Evolutionary conservation across 352 stramenopile species (phyloP).

Genomic region (Paralagenidium karlingii): DNA sequence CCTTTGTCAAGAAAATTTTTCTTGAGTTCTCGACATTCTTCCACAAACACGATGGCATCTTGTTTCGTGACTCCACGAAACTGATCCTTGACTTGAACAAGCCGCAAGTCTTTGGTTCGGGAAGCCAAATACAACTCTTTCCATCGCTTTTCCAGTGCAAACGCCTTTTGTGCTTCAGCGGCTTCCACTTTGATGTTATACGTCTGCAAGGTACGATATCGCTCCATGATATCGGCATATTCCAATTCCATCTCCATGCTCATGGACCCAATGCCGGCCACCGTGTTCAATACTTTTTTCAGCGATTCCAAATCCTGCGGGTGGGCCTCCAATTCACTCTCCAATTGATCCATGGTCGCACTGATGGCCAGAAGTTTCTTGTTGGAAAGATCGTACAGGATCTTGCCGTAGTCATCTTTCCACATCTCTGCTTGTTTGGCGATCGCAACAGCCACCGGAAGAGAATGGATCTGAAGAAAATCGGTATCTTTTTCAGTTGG

Average conservation of each 20-base stretch:
- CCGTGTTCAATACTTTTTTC: conserved; percentile 89
- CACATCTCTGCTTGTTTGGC: conserved; percentile 88
- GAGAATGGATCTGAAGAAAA: conserved; percentile 91
- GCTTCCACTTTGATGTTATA: conserved; percentile 73
- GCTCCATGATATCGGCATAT: conserved; percentile 88
- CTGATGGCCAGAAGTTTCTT: conserved; percentile 67
- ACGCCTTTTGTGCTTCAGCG: conserved; percentile 47
- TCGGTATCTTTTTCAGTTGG: conserved; percentile 89
- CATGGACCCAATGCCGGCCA: conserved; percentile 76
- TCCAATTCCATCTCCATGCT: conserved; percentile 93
- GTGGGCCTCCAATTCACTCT: conserved; percentile 61
- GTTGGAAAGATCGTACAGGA: conserved; percentile 81
- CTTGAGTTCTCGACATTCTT: conserved; percentile 78
- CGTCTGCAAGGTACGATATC: conserved; percentile 79
- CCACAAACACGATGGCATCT: conserved; percentile 79
- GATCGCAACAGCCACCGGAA: conserved; percentile 81
- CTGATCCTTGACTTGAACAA: conserved; percentile 90
- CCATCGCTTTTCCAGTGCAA: conserved; percentile 79
- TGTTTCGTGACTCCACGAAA: conserved; percentile 91
- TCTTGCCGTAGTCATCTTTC: conserved; percentile 90
- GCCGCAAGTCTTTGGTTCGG: conserved; percentile 88
- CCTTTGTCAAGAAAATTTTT: conserved; percentile 79
- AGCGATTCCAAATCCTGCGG: conserved; percentile 87
- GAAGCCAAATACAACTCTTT: conserved; percentile 58
- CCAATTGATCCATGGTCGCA: conserved; percentile 64